A percentile compares a stretch with the other conserved stretches of the same genome.
phyloP scores from a whole-genome alignment of 1,139 yeast species.

The Kazachstania sp. region DNA sequence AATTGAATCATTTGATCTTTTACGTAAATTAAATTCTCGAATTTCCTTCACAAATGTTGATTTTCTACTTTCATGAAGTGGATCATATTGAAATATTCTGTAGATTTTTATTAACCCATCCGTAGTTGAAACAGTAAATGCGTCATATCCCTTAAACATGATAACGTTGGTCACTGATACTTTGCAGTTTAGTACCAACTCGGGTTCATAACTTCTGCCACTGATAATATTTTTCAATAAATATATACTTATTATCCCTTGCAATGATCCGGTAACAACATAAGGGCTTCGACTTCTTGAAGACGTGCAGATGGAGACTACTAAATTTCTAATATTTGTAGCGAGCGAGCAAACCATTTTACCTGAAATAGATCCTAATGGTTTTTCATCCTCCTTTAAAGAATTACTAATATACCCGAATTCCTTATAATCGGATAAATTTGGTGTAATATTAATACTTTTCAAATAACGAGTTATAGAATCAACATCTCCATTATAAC shows the following conservation, averaged over 20 bases:
- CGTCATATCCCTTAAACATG: conserved; percentile 53
- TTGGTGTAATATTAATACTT: conserved; percentile 47
- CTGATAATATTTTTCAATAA: conserved; percentile 58
- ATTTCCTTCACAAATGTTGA: conserved; percentile 32
- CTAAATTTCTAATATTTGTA: conserved; percentile 43
- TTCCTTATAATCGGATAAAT: conserved; percentile 54
- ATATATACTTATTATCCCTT: conserved; percentile 72
- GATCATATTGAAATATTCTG: conserved; percentile 41
- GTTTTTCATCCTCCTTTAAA: conserved; percentile 12
- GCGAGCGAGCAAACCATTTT: conserved; percentile 49
- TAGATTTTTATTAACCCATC: conserved; percentile 57
- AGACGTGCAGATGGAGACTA: conserved; percentile 46
- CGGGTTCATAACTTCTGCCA: conserved; percentile 55
- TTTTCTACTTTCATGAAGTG: conserved; percentile 30
- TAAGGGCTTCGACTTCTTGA: conserved; percentile 53
- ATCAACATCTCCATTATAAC: conserved; percentile 61
- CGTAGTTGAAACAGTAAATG: conserved; percentile 57
- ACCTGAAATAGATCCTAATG: conserved; percentile 37
- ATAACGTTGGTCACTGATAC: conserved; percentile 41
- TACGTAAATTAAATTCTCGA: conserved; percentile 19
- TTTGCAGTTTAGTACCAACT: conserved; percentile 40
- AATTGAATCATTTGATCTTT: conserved; percentile 17
- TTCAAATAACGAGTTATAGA: conserved; percentile 51
- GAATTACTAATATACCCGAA: conserved; percentile 42
- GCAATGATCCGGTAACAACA: conserved; percentile 70